These are phyloP conservation scores for Saccharomyces mikatae DNA, from an alignment of 805 yeast species.

Conservation along the genomic window DNA sequence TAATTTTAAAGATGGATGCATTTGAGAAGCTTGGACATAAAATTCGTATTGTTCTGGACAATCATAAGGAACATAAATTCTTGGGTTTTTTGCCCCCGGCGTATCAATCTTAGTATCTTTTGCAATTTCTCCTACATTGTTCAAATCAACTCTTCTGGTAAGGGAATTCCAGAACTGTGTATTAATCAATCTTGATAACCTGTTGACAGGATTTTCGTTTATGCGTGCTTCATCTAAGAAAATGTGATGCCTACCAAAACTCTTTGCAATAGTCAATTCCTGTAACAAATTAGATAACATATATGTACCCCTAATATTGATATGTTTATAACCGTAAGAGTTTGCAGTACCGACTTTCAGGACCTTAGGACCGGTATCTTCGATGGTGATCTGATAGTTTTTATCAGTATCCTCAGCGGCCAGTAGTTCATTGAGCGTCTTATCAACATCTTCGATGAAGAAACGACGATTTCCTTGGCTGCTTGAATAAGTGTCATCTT, in stretches of 20 bases:
- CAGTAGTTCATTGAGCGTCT: conserved; percentile 60
- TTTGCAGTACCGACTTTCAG: conserved; percentile 72
- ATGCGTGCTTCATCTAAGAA: conserved; percentile 75
- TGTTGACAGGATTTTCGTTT: conserved; percentile 77
- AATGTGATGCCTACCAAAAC: conserved; percentile 70
- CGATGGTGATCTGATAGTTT: conserved; percentile 77
- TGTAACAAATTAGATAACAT: conserved; percentile 81
- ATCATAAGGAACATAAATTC: conserved; percentile 68
- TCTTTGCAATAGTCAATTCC: conserved; percentile 79
- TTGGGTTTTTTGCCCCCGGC: conserved; percentile 52
- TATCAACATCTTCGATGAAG: conserved; percentile 66
- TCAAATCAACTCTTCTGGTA: conserved; percentile 60
- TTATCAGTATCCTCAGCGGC: conserved; percentile 77
- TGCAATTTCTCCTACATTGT: conserved; percentile 62
- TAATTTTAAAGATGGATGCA: conserved; percentile 48
- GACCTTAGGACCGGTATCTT: conserved; percentile 80
- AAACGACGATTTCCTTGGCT: conserved; percentile 39
- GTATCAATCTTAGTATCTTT: conserved; percentile 67
- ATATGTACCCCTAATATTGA: conserved; percentile 78
- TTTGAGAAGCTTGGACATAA: conserved; percentile 45
- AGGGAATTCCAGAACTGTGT: conserved; percentile 74
- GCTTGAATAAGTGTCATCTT: conserved; percentile 38
- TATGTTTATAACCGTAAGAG: conserved; percentile 69
- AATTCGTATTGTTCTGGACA: conserved; percentile 68
- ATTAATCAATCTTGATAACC: conserved; percentile 64